Conservation (phyloP, 306 rosid species). For the Cicer chorassanicum region DNA sequence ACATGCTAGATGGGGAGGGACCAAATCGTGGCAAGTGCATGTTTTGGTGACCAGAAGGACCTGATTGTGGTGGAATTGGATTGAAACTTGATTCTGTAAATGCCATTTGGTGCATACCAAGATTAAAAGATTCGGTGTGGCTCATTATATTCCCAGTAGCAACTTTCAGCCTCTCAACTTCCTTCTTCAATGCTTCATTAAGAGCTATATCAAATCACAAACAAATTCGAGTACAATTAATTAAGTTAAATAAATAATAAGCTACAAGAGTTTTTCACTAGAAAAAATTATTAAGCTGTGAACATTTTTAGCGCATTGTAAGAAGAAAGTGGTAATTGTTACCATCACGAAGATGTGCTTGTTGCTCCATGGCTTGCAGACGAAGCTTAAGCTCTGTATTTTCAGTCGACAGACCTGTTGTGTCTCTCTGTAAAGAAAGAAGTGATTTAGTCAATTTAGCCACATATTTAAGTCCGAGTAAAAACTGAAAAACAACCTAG, state of each 20-base stretch:
- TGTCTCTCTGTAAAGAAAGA: slow-evolving; percentile 67
- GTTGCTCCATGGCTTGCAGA: slow-evolving; percentile 97
- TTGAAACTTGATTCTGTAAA: slow-evolving; percentile 61
- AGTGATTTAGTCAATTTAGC: slow-evolving; percentile 33
- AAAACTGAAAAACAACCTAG: slow-evolving; percentile 34
- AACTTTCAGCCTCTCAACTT: slow-evolving; percentile 90
- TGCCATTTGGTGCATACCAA: slow-evolving; percentile 83
- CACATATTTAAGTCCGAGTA: slow-evolving; percentile 24
- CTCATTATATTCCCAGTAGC: slow-evolving; percentile 83
- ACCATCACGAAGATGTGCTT: slow-evolving; percentile 95
- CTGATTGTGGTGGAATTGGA: slow-evolving; percentile 65
- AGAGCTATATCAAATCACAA: slow-evolving; percentile 62
- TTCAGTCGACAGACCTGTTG: slow-evolving; percentile 82
- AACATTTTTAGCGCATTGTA: neutral
- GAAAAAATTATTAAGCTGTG: neutral
- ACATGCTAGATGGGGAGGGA: slow-evolving; percentile 59
- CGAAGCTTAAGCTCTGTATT: slow-evolving; percentile 96
- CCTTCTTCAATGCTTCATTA: slow-evolving; percentile 89
- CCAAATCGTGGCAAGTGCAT: slow-evolving; percentile 64
- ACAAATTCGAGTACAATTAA: slow-evolving; percentile 30
- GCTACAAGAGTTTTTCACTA: neutral
- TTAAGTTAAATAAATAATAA: neutral
- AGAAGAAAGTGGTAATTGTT: slow-evolving; percentile 39
- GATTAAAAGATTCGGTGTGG: slow-evolving; percentile 72
- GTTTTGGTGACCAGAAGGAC: slow-evolving; percentile 61